phyloP scores from a whole-genome alignment of 164 flowering plant genomes.

The Cinnamomum chago region DNA sequence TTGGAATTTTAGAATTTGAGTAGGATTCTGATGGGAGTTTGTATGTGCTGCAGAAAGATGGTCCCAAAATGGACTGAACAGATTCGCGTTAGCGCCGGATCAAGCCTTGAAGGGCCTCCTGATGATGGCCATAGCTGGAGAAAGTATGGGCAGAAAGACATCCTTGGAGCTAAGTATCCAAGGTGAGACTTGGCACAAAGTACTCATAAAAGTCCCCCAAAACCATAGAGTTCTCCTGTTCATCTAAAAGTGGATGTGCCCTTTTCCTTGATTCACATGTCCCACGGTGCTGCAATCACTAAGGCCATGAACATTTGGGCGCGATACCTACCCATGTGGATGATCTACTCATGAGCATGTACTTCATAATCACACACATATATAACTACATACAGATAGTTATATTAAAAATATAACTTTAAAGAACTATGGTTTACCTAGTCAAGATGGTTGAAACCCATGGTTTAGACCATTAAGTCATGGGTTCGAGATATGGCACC shows the following conservation, averaged over 20 bases:
- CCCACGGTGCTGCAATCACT: not conserved
- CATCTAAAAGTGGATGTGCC: not conserved
- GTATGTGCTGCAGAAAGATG: slow-evolving; percentile 35
- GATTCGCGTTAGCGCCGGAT: slow-evolving; percentile 39
- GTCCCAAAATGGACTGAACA: slow-evolving; percentile 41
- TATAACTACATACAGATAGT: not conserved
- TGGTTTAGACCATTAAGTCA: too few relatives aligned
- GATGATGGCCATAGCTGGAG: slow-evolving; percentile 95
- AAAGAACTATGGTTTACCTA: too few relatives aligned
- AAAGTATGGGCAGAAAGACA: slow-evolving; percentile 97
- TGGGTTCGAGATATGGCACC: too few relatives aligned
- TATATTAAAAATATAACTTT: too few relatives aligned
- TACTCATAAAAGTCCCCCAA: not conserved
- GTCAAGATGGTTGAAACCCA: too few relatives aligned
- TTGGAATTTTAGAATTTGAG: not conserved
- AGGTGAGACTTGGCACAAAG: slow-evolving; percentile 39
- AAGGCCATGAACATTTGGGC: not conserved
- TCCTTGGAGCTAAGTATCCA: slow-evolving; percentile 76
- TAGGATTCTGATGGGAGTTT: not conserved
- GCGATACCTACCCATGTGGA: too few relatives aligned
- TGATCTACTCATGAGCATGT: too few relatives aligned
- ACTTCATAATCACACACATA: not conserved
- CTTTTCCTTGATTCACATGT: not conserved
- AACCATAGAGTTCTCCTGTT: not conserved
- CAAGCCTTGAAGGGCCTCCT: slow-evolving; percentile 61